Evolutionary conservation across 176 grass and related monocot genomes (phyloP).

Genomic region (Bromus sterilis): DNA sequence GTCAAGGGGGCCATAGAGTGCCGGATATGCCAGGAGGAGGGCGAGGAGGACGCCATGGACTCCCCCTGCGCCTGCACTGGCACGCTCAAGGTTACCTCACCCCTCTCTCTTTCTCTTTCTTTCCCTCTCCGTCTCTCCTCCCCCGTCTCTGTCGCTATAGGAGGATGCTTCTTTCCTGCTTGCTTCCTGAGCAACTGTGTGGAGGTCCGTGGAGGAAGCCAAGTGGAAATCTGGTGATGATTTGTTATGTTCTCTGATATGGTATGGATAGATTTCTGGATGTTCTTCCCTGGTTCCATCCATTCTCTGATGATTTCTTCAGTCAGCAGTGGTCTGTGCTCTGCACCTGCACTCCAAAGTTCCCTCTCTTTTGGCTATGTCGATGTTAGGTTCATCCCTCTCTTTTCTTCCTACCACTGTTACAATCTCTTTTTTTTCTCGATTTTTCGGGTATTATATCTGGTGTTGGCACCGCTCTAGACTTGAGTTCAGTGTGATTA

Average conservation of each 20-base stretch:
- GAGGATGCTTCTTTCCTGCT: neutral
- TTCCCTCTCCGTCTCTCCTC: neutral
- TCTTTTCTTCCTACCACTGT: neutral
- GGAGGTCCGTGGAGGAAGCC: neutral
- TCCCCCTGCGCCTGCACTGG: slow-evolving; percentile 86
- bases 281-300: neutral
- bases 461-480: neutral
- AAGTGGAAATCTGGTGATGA: neutral
- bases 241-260: neutral
- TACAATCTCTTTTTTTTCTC: neutral
- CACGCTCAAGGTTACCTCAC: slow-evolving; percentile 68
- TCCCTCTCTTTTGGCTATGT: neutral
- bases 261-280: neutral
- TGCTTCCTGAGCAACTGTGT: neutral
- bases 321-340: neutral
- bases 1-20: slow-evolving; percentile 58
- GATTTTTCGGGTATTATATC: neutral
- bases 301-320: neutral
- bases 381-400: neutral
- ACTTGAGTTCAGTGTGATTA: neutral
- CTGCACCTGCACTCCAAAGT: neutral
- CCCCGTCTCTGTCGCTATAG: neutral
- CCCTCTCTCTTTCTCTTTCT: neutral
- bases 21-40: slow-evolving; percentile 98
- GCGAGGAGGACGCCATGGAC: slow-evolving; percentile 77